Evolutionary conservation across 2,329 filamentous ascomycete genomes (phyloP), one percentile per base, ranked within the genome.

Genomic region (Hysterium pulicare): DNA sequence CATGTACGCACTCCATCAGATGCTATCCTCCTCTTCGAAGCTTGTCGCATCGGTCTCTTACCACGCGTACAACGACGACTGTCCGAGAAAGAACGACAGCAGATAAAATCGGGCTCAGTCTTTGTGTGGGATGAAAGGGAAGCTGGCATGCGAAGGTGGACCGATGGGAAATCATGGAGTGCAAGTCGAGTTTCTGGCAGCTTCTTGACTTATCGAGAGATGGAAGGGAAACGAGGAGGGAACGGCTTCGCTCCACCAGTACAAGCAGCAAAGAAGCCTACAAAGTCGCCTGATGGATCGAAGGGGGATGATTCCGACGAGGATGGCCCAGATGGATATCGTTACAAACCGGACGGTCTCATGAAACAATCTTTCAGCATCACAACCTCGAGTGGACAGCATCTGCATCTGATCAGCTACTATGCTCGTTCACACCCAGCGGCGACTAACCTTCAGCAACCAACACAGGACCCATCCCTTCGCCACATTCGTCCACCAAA

Each of bases 321-420:
- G 41, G 86, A 82, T 54, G 79, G 78, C 19, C 64, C 63, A 21
- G 65, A 68, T 34, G 64, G 65, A 41, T 68, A 67, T 42, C 60
- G 65, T 17, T 58, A 76, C 74, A 42, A 98, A 96, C 75, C 87
- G 8, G 93, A 98, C 59, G 93, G 93, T 1, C 78, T 98, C 3
- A 96, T 97, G 90, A 98, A 98, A 78, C 93, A 98, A 70, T 97
- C 93, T 0, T 98, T 97, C 76, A 97, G 91, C 71, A 97, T 98
- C 71, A 96, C 90, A 17, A 97, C 93, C 1, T 89, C 87, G 1
- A 83, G 78, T 28, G 81, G 89, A 51, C 90, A 96, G 58, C 93
- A 97, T 64, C 82, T 98, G 2, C 93, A 98, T 71, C 79, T 98
- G 39, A 98, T 98, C 71, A 96, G 91, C 57, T 98, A 98, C 72